phyloP scores from a whole-genome alignment of 306 rosid species.

The Begonia fuchsioides region DNA sequence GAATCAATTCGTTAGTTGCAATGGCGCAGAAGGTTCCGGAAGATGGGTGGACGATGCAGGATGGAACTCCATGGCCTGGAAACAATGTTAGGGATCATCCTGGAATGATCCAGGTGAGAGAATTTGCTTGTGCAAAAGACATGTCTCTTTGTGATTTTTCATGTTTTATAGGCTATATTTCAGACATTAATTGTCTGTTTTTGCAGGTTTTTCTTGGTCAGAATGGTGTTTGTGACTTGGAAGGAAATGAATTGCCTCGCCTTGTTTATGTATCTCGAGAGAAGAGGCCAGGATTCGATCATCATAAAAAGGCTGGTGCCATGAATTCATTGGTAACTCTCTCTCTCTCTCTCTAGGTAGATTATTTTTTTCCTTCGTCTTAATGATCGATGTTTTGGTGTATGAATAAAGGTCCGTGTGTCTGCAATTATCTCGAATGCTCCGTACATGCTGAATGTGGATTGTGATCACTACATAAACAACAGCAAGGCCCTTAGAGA shows the following conservation, averaged over 20 bases:
- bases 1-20: constrained; percentile 67
- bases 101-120: constrained; percentile 81
- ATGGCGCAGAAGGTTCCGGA: constrained; percentile 84
- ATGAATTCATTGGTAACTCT: constrained; percentile 67
- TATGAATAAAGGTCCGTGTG: constrained; percentile 48
- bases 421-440: constrained; percentile 86
- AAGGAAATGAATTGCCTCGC: constrained; percentile 74
- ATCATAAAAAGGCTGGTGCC: constrained; percentile 93
- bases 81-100: constrained; percentile 89
- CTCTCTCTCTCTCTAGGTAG: constrained; percentile 4
- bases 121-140: constrained; percentile 3
- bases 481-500: constrained; percentile 91
- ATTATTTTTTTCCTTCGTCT: not conserved
- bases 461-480: constrained; percentile 95
- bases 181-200: not conserved
- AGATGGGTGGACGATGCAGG: constrained; percentile 99
- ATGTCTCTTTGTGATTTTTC: not conserved
- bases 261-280: constrained; percentile 87
- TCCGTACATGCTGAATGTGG: constrained; percentile 75
- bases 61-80: constrained; percentile 97
- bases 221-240: constrained; percentile 73
- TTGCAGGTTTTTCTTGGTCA: constrained; percentile 84
- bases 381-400: not conserved
- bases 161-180: too few relatives aligned
- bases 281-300: constrained; percentile 88